Evolutionary conservation across 306 rosid genomes (phyloP).

Genomic region (Vicia sativa): DNA sequence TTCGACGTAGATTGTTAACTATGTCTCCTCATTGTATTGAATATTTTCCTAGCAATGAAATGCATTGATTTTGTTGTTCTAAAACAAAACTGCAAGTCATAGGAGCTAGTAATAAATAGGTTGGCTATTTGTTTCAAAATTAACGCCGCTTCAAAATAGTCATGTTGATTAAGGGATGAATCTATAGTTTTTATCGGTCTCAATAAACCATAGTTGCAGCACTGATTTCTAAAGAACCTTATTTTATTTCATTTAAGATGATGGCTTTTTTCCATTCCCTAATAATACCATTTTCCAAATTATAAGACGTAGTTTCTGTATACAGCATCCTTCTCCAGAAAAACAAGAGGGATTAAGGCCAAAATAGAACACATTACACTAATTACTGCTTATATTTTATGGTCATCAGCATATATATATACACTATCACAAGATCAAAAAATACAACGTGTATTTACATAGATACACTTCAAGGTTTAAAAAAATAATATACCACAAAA

Average conservation of each 20-base stretch:
- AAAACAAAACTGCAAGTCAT: constrained; percentile 39
- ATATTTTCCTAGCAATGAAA: too few species aligned
- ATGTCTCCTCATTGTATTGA: too few species aligned
- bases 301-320: too few species aligned
- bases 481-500: background rate
- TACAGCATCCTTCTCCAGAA: too few species aligned
- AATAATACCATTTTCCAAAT: too few species aligned
- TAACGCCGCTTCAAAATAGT: constrained; percentile 59
- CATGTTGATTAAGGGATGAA: constrained; percentile 61
- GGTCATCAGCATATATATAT: background rate
- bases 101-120: constrained; percentile 62
- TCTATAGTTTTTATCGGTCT: background rate
- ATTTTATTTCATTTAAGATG: too few species aligned
- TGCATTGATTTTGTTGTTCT: too few species aligned
- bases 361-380: background rate
- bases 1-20: too few species aligned
- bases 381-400: background rate
- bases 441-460: constrained; percentile 23
- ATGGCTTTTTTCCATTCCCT: too few species aligned
- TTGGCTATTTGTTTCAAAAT: constrained; percentile 46
- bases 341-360: too few species aligned
- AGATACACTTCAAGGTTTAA: background rate
- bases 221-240: too few species aligned
- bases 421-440: constrained; percentile 25
- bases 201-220: too few species aligned